Conservation (phyloP, 768 basidiomycete species). For the Mycena venus region DNA sequence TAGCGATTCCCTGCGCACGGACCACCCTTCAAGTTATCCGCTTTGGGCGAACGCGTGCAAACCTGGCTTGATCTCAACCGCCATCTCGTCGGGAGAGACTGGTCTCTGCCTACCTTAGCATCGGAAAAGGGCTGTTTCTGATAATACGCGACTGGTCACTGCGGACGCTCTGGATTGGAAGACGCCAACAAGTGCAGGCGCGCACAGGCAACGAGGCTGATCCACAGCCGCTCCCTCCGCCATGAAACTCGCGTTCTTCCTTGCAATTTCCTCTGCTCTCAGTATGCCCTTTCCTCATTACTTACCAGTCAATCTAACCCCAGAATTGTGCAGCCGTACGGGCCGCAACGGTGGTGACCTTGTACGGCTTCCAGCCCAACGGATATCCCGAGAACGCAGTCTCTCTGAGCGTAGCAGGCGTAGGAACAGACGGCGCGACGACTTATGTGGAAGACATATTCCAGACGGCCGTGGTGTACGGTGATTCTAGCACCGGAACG, state of each 20-base stretch:
- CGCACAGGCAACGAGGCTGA: conserved; percentile 1
- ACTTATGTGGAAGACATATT: conserved; percentile 4
- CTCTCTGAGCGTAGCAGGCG: conserved; percentile 1
- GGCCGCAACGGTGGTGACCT: background rate
- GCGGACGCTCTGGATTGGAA: background rate
- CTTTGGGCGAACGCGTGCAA: background rate
- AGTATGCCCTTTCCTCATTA: background rate
- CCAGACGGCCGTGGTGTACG: background rate
- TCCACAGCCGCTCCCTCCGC: background rate
- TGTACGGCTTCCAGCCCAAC: conserved; percentile 9
- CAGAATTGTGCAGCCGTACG: background rate
- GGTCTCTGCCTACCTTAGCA: no score
- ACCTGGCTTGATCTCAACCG: background rate
- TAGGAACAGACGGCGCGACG: conserved; percentile 11
- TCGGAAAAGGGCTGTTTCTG: no score
- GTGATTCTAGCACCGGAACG: background rate
- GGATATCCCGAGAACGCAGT: background rate
- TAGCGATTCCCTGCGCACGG: conserved; percentile 22
- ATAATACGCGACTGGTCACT: no score
- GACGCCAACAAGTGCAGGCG: background rate
- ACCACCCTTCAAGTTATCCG: conserved; percentile 3
- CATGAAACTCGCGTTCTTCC: background rate
- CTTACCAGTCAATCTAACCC: background rate
- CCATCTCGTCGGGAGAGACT: background rate
- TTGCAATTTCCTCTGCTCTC: background rate